Base-by-base conservation (phyloP, 2,329 filamentous ascomycete species). In the Trichoderma koningii region DNA sequence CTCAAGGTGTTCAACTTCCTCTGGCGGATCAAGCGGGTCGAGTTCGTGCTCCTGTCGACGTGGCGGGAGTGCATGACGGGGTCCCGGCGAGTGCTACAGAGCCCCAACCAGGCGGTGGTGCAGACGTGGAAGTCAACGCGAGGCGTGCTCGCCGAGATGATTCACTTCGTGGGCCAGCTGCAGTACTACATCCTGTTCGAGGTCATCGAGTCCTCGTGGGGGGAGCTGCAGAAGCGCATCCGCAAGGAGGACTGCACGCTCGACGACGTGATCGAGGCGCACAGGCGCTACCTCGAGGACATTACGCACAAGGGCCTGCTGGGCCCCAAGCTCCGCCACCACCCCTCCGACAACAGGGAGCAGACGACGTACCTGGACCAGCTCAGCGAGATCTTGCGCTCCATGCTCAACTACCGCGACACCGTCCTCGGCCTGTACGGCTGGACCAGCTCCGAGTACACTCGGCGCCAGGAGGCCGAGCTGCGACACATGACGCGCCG, bases 131-230 rank as follows among this genome's bases (percentile, higher is more conserved):
- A 97, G 75, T 87, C 85, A 15, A 96, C 93, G 5, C 85, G 94
- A 65, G 95, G 93, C 66, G 88, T 89, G 19, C 87, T 98, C 44
- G 93, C 94, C 14, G 96, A 99, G 77, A 99, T 99, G 95, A 92
- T 98, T 17, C 96, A 99, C 76, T 98, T 99, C 73, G 89, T 98
- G 73, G 92, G 92, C 68, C 95, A 99, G 77, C 84, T 99, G 15
- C 95, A 99, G 77, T 97, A 98, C 80, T 99, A 99, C 76, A 97
- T 99, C 70, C 83, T 99, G 10, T 99, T 98, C 73, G 95, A 99
- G 77, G 95, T 99, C 70, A 98, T 99, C 71, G 95, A 99, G 76
- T 90, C 91, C 42, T 95, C 92, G 55, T 99, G 95, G 96, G 91
- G 91, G 67, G 90, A 94, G 73, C 84, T 99, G 2, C 91, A 97